Evolutionary conservation across 306 rosid genomes (phyloP).

Genomic region (Vigna nakashimae): DNA sequence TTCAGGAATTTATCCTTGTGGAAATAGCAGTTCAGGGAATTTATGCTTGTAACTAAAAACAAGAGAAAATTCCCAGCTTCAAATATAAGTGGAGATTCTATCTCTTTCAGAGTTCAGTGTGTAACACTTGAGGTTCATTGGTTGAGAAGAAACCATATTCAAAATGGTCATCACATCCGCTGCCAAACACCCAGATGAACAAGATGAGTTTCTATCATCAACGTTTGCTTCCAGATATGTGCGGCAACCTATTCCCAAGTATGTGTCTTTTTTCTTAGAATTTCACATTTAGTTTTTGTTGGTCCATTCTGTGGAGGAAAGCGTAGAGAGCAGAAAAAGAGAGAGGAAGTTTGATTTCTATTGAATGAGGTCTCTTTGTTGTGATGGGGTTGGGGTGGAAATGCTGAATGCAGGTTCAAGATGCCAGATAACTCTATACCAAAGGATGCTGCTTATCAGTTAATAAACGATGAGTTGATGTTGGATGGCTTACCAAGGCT

Average conservation of each 20-base stretch:
- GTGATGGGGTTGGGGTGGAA: constrained; percentile 20
- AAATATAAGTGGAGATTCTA: neutral
- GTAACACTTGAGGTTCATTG: neutral
- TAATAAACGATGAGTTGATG: constrained; percentile 62
- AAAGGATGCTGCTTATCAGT: constrained; percentile 61
- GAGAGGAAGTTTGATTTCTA: neutral
- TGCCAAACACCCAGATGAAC: constrained; percentile 44
- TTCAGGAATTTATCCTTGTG: neutral
- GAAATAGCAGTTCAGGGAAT: neutral
- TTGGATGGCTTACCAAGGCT: constrained; percentile 59
- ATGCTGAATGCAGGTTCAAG: constrained; percentile 46
- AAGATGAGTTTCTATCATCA: constrained; percentile 33
- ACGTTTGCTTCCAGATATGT: constrained; percentile 78
- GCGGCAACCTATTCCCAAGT: constrained; percentile 58
- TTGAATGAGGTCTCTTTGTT: constrained; percentile 19
- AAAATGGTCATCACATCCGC: constrained; percentile 62
- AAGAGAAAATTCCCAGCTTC: neutral
- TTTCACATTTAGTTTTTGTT: neutral
- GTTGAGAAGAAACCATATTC: constrained; percentile 11
- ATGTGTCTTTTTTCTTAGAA: constrained; percentile 7
- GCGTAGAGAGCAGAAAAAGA: neutral
- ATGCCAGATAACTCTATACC: constrained; percentile 53
- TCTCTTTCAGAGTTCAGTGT: neutral
- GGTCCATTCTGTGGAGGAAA: neutral
- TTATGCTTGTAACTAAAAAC: neutral